Percentiles rank a stretch among this genome's conserved stretches.
Evolutionary conservation across 768 basidiomycete species (phyloP).

Genomic region (Phlebiopsis flavidoalba): DNA sequence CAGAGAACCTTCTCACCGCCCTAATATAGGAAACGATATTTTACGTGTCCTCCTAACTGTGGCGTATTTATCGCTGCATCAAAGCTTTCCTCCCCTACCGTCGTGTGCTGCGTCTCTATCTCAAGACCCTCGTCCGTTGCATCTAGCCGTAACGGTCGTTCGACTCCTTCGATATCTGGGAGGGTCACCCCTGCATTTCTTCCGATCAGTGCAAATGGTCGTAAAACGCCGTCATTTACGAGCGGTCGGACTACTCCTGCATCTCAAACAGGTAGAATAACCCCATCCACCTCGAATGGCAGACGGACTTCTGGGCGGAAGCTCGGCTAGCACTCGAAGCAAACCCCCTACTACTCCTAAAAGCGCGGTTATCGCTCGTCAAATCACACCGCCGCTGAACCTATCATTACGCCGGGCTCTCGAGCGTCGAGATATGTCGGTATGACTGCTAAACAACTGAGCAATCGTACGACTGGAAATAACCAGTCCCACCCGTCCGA

Average conservation of each 20-base stretch:
- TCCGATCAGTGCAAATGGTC: constrained; percentile 37
- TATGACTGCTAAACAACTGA: constrained; percentile 81
- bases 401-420: constrained; percentile 72
- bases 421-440: constrained; percentile 80
- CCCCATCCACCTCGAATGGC: constrained; percentile 30
- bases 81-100: constrained; percentile 78
- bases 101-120: constrained; percentile 43
- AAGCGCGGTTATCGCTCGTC: constrained; percentile 22
- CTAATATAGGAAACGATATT: constrained; percentile 67
- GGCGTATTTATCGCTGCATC: constrained; percentile 86
- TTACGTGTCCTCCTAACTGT: constrained; percentile 75
- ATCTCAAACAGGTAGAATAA: constrained; percentile 26
- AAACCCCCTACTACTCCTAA: constrained; percentile 7
- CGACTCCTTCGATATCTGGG: constrained; percentile 40
- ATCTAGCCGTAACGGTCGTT: constrained; percentile 52
- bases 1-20: neutral
- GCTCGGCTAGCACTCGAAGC: constrained; percentile 13
- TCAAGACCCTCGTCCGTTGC: constrained; percentile 75
- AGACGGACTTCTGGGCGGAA: constrained; percentile 19
- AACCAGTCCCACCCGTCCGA: constrained; percentile 15
- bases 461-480: constrained; percentile 33
- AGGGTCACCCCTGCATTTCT: constrained; percentile 41
- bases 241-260: constrained; percentile 18
- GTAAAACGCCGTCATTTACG: constrained; percentile 30
- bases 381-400: constrained; percentile 21